Evolutionary conservation across 768 basidiomycete genomes (phyloP).

Genomic region (Podaxis pistillaris): DNA sequence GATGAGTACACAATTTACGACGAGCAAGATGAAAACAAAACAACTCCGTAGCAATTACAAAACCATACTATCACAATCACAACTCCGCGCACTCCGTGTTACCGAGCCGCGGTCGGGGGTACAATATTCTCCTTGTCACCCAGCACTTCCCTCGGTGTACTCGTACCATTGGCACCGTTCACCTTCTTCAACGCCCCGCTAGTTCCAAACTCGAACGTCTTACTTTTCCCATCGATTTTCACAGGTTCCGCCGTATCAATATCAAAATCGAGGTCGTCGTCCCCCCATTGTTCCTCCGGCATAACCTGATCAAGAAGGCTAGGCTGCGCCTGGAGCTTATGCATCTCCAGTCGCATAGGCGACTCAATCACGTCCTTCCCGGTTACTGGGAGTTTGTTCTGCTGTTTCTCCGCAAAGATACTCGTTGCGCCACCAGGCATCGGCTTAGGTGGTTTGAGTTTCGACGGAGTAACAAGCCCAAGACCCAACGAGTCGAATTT

Average conservation of each 20-base stretch:
- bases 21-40: neutral
- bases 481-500: slow-evolving; percentile 78
- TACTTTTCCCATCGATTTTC: slow-evolving; percentile 15
- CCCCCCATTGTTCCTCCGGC: slow-evolving; percentile 53
- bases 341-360: slow-evolving; percentile 48
- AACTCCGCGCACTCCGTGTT: neutral
- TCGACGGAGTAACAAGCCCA: slow-evolving; percentile 38
- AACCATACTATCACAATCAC: slow-evolving; percentile 6
- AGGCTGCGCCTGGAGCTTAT: slow-evolving; percentile 34
- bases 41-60: neutral
- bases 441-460: slow-evolving; percentile 47
- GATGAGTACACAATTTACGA: neutral
- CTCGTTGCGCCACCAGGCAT: slow-evolving; percentile 49
- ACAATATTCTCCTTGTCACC: slow-evolving; percentile 52
- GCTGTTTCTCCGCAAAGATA: slow-evolving; percentile 46
- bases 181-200: slow-evolving; percentile 18
- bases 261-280: slow-evolving; percentile 41
- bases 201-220: slow-evolving; percentile 19
- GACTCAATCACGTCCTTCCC: slow-evolving; percentile 42
- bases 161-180: slow-evolving; percentile 18
- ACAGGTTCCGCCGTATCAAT: slow-evolving; percentile 24
- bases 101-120: slow-evolving; percentile 14
- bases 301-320: slow-evolving; percentile 59
- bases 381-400: slow-evolving; percentile 19
- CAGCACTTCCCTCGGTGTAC: slow-evolving; percentile 36